Evolutionary conservation across 495 filamentous ascomycete genomes (phyloP).

Genomic region (Penicillium lividum): DNA sequence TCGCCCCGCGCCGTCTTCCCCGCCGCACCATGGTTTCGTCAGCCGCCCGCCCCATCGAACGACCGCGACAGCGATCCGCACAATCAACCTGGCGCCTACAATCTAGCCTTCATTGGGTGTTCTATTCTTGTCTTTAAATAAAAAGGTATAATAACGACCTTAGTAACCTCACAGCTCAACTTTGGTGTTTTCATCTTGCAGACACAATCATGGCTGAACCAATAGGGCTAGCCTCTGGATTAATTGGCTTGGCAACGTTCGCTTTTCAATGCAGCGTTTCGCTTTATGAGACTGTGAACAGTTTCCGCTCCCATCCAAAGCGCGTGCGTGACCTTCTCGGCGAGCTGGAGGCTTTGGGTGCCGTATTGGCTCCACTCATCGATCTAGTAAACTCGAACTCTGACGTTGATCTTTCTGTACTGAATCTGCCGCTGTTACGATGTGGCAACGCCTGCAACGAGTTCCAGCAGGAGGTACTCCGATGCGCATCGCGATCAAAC

Average conservation of each 20-base stretch:
- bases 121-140: not conserved
- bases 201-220: slow-evolving; percentile 30
- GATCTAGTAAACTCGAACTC: slow-evolving; percentile 24
- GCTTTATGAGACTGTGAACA: slow-evolving; percentile 41
- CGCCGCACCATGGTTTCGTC: not conserved
- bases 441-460: slow-evolving; percentile 31
- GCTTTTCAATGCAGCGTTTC: slow-evolving; percentile 42
- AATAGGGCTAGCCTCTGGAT: slow-evolving; percentile 31
- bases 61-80: not conserved
- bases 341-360: slow-evolving; percentile 41
- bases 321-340: slow-evolving; percentile 41
- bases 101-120: not conserved
- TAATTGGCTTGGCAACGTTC: slow-evolving; percentile 33
- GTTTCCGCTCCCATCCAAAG: slow-evolving; percentile 39
- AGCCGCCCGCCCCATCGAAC: not conserved
- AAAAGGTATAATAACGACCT: not conserved
- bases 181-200: not conserved
- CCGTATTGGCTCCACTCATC: slow-evolving; percentile 35
- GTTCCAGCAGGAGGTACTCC: slow-evolving; percentile 25
- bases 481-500: slow-evolving; percentile 22
- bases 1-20: not conserved
- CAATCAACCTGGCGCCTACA: not conserved
- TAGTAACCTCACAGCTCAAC: not conserved
- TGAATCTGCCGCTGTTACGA: slow-evolving; percentile 27
- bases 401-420: slow-evolving; percentile 16